Percentiles rank a stretch among this genome's conserved stretches.
These are phyloP conservation scores for Diutina sp. DNA, from an alignment of 1,139 yeast species.

Conservation along the genomic window DNA sequence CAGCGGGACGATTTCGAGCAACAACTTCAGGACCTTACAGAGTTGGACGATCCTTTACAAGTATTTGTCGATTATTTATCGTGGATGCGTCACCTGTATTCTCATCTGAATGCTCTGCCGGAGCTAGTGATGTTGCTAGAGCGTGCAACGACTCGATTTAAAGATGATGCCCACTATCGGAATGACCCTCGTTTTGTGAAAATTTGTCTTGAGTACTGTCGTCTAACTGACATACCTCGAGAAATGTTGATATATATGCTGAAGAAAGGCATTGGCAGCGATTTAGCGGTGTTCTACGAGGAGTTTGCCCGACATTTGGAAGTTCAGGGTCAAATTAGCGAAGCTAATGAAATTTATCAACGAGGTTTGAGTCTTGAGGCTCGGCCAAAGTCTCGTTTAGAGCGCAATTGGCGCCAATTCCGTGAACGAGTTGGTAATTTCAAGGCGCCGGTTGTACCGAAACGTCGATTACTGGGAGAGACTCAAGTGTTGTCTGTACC, in stretches of 20 bases:
- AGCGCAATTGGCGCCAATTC: conserved; percentile 37
- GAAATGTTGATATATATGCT: conserved; percentile 67
- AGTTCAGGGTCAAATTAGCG: conserved; percentile 30
- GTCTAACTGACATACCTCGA: conserved; percentile 55
- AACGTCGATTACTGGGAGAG: neutral
- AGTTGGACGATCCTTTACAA: conserved; percentile 74
- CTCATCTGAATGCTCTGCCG: conserved; percentile 52
- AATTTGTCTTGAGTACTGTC: conserved; percentile 71
- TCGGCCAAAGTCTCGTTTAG: conserved; percentile 47
- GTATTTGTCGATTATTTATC: conserved; percentile 55
- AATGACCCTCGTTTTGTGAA: conserved; percentile 73
- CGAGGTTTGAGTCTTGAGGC: conserved; percentile 53
- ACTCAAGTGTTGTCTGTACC: neutral
- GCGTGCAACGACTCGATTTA: conserved; percentile 56
- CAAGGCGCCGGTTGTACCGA: neutral
- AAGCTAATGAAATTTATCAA: conserved; percentile 53
- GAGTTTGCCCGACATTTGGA: conserved; percentile 66
- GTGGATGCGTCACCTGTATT: conserved; percentile 53
- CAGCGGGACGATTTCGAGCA: conserved; percentile 34
- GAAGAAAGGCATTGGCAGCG: conserved; percentile 59
- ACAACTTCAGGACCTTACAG: conserved; percentile 32
- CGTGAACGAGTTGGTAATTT: conserved; percentile 7
- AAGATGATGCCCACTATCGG: conserved; percentile 53
- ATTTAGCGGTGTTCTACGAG: conserved; percentile 64
- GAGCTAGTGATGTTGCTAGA: conserved; percentile 60